Evolutionary conservation across 192 early-diverging fungal species (phyloP).

Genomic region (Chytriomyces sp.): DNA sequence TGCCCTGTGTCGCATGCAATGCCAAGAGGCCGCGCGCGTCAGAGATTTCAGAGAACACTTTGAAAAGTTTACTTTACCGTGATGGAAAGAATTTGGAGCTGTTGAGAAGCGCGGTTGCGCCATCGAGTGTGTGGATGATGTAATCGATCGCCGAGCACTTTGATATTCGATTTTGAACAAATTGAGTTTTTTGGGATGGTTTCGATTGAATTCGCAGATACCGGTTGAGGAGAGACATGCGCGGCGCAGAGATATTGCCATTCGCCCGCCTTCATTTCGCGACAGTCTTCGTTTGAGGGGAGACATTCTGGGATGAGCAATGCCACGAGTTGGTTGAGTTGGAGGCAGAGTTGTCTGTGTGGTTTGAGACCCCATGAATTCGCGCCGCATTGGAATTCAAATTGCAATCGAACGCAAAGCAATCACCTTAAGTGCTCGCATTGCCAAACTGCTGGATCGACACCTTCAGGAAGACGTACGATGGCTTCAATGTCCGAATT

Average conservation of each 20-base stretch:
- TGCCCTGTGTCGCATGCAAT: constrained; percentile 26
- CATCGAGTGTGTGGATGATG: constrained; percentile 90
- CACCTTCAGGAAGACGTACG: constrained; percentile 63
- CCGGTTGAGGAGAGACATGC: constrained; percentile 75
- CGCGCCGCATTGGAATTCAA: background rate
- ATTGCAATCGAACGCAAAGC: background rate
- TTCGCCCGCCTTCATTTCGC: constrained; percentile 92
- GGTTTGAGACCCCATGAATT: too few species aligned
- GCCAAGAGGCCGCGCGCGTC: background rate
- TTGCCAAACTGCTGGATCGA: constrained; percentile 75
- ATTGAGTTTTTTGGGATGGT: background rate
- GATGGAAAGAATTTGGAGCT: constrained; percentile 77
- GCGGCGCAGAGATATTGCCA: constrained; percentile 93
- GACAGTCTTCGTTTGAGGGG: constrained; percentile 70
- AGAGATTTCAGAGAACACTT: background rate
- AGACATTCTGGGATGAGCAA: constrained; percentile 74
- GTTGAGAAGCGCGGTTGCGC: constrained; percentile 78
- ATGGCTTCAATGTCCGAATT: constrained; percentile 66
- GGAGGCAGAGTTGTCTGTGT: constrained; percentile 86
- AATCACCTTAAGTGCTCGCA: constrained; percentile 87
- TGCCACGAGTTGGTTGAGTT: constrained; percentile 79
- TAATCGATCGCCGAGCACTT: constrained; percentile 93
- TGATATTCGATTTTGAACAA: background rate
- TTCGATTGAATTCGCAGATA: constrained; percentile 37
- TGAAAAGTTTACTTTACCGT: constrained; percentile 53